These are phyloP conservation scores for Coemansia sp. DNA, from an alignment of 192 early-diverging fungal genomes.

Conservation along the genomic window DNA sequence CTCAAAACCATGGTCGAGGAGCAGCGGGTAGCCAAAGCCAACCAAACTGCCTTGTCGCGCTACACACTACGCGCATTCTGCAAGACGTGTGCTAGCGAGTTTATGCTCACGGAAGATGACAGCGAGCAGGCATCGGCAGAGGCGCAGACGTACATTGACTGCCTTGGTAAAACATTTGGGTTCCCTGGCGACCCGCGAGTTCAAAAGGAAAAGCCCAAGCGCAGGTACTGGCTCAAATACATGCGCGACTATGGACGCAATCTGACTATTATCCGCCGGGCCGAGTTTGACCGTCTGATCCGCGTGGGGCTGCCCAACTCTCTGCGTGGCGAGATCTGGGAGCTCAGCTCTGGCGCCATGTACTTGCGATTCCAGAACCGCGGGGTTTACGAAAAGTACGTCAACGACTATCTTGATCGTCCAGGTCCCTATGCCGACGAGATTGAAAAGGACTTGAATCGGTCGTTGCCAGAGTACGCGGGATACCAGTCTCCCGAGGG, in stretches of 20 bases:
- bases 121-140: background rate
- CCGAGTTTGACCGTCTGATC: slow-evolving; percentile 87
- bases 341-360: slow-evolving; percentile 85
- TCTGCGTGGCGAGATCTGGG: slow-evolving; percentile 94
- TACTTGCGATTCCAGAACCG: slow-evolving; percentile 82
- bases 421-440: slow-evolving; percentile 85
- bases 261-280: slow-evolving; percentile 74
- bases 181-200: slow-evolving; percentile 41
- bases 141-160: slow-evolving; percentile 18
- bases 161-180: slow-evolving; percentile 49
- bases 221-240: slow-evolving; percentile 48
- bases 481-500: slow-evolving; percentile 92
- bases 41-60: slow-evolving; percentile 29
- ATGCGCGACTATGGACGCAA: slow-evolving; percentile 79
- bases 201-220: slow-evolving; percentile 43
- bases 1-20: slow-evolving; percentile 75
- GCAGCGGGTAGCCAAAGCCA: slow-evolving; percentile 65
- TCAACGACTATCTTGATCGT: slow-evolving; percentile 64
- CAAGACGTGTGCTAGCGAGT: slow-evolving; percentile 76
- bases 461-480: slow-evolving; percentile 90
- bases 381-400: slow-evolving; percentile 69
- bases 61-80: slow-evolving; percentile 52
- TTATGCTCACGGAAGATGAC: slow-evolving; percentile 20
- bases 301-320: slow-evolving; percentile 86
- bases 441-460: slow-evolving; percentile 95